Conservation (phyloP, 768 basidiomycete species). For the Imleria badia region DNA sequence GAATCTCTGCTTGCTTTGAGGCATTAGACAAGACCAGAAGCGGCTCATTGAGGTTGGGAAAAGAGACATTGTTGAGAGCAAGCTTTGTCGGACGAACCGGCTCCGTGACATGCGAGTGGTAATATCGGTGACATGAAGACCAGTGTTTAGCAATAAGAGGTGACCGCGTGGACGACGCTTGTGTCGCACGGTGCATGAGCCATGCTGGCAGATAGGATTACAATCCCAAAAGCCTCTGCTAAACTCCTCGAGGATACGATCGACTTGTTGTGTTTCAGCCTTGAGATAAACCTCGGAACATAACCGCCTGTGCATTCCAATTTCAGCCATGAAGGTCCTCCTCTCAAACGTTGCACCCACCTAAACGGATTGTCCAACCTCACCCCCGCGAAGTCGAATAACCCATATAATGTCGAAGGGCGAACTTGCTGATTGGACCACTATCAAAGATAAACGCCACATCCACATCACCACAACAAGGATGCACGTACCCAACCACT, state of each 20-base stretch:
- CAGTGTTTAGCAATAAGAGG: slow-evolving; percentile 94
- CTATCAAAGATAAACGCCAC: slow-evolving; percentile 38
- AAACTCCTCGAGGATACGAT: slow-evolving; percentile 92
- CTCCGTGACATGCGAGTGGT: slow-evolving; percentile 83
- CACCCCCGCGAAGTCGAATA: slow-evolving; percentile 80
- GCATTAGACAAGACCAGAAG: no score
- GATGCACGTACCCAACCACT: slow-evolving; percentile 81
- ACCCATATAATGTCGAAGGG: slow-evolving; percentile 79
- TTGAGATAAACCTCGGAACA: slow-evolving; percentile 92
- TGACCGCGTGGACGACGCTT: slow-evolving; percentile 94
- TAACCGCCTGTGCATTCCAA: slow-evolving; percentile 54
- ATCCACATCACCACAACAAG: not conserved
- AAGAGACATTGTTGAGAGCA: no score
- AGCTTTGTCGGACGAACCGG: slow-evolving; percentile 92
- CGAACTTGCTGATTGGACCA: slow-evolving; percentile 68
- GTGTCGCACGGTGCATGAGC: slow-evolving; percentile 9
- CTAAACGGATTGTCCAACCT: slow-evolving; percentile 89
- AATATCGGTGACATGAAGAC: slow-evolving; percentile 93
- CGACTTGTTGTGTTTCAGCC: slow-evolving; percentile 97
- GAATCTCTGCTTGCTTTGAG: no score
- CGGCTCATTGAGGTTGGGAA: no score
- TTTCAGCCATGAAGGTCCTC: not conserved
- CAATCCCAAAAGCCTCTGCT: slow-evolving; percentile 90
- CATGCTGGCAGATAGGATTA: slow-evolving; percentile 68
- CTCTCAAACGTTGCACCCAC: slow-evolving; percentile 37